Percentiles rank a stretch among this genome's conserved stretches.
Conservation (phyloP, 2,329 filamentous ascomycete species). For the Periconia macrospinosa region DNA sequence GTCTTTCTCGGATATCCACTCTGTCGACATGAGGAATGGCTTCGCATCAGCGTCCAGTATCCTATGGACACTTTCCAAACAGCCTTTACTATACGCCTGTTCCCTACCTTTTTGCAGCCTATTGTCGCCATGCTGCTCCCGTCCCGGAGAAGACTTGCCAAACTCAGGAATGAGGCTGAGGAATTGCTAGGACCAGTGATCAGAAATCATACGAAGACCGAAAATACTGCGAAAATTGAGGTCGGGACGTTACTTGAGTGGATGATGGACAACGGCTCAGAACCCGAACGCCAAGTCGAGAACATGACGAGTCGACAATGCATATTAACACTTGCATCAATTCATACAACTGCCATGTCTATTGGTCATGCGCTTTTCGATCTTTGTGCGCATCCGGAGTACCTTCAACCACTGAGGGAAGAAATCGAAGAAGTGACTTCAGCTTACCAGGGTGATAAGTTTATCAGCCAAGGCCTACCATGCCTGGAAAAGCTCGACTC, state of each 20-base stretch:
- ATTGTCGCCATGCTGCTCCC: conserved; percentile 16
- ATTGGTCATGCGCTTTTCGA: conserved; percentile 9
- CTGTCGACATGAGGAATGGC: conserved; percentile 44
- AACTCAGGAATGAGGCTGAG: neutral
- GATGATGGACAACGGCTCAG: conserved; percentile 11
- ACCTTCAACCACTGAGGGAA: conserved; percentile 9
- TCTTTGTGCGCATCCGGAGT: conserved; percentile 16
- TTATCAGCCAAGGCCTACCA: conserved; percentile 4
- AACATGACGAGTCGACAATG: conserved; percentile 9
- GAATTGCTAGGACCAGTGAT: conserved; percentile 6
- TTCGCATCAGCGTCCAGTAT: conserved; percentile 37
- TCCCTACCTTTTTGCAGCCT: conserved; percentile 39
- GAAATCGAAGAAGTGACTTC: conserved; percentile 11
- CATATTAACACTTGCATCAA: conserved; percentile 13
- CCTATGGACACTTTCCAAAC: conserved; percentile 39
- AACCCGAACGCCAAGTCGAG: conserved; percentile 2
- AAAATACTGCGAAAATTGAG: too few relatives aligned
- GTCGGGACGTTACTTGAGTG: conserved; percentile 5
- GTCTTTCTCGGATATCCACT: conserved; percentile 43
- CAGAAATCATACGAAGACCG: neutral
- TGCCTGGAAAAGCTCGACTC: conserved; percentile 14
- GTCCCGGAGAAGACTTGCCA: neutral
- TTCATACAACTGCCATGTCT: conserved; percentile 8
- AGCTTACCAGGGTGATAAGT: neutral
- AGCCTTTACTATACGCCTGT: conserved; percentile 33